A percentile compares a stretch with the other conserved stretches of the same genome.
These are phyloP conservation scores for Diplodia scrobiculata DNA, from an alignment of 2,329 filamentous ascomycete genomes.

Conservation along the genomic window DNA sequence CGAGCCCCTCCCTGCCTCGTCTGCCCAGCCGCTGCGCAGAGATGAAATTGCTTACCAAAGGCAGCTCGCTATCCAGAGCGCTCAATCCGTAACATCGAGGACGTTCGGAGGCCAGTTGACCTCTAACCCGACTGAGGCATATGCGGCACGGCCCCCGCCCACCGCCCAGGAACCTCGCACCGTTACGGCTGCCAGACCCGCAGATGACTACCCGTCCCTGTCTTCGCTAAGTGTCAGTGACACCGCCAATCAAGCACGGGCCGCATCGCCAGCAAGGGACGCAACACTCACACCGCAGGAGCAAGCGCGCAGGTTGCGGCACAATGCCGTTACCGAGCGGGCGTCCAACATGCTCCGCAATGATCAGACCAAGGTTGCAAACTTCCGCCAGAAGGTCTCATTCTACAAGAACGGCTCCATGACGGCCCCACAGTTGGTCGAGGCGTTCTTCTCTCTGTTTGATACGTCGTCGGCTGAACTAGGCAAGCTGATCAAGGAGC, in stretches of 20 bases:
- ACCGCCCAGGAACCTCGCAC: slow-evolving; percentile 43
- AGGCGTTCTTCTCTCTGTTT: slow-evolving; percentile 84
- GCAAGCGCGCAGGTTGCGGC: slow-evolving; percentile 75
- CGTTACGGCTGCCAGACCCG: slow-evolving; percentile 45
- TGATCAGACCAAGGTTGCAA: slow-evolving; percentile 70
- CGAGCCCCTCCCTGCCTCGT: slow-evolving; percentile 73
- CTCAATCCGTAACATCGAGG: slow-evolving; percentile 75
- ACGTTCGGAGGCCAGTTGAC: slow-evolving; percentile 85
- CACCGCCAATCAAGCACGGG: slow-evolving; percentile 29
- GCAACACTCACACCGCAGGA: slow-evolving; percentile 70
- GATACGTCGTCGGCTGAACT: slow-evolving; percentile 78
- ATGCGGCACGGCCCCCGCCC: slow-evolving; percentile 52
- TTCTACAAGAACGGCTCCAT: slow-evolving; percentile 71
- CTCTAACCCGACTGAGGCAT: slow-evolving; percentile 41
- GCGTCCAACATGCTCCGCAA: slow-evolving; percentile 79
- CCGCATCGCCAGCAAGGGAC: slow-evolving; percentile 43
- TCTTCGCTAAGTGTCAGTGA: slow-evolving; percentile 22
- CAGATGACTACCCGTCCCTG: slow-evolving; percentile 28
- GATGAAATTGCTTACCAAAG: slow-evolving; percentile 91
- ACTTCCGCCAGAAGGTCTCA: slow-evolving; percentile 80
- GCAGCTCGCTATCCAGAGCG: slow-evolving; percentile 86
- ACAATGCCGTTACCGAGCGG: slow-evolving; percentile 82
- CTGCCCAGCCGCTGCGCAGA: slow-evolving; percentile 76
- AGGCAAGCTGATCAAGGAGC: slow-evolving; percentile 85
- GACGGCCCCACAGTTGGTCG: slow-evolving; percentile 74